Conservation (phyloP, 2,329 filamentous ascomycete species). For the Pyrenochaeta sp. region DNA sequence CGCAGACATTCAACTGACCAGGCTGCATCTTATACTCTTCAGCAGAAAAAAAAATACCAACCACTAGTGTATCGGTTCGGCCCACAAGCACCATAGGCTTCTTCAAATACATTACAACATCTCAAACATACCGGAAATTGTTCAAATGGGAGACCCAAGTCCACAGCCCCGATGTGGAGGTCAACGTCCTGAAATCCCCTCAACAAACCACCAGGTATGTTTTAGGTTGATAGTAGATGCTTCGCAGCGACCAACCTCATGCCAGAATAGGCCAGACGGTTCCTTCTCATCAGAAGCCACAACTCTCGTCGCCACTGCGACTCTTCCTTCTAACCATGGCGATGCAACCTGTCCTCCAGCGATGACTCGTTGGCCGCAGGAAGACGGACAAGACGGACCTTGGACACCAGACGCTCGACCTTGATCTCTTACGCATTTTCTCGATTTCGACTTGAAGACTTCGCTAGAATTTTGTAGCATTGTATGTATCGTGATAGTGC, state of each 20-base stretch:
- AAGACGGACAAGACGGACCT: slow-evolving; percentile 9
- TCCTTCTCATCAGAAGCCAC: neutral
- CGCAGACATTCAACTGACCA: neutral
- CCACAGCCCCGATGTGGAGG: slow-evolving; percentile 30
- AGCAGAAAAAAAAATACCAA: neutral
- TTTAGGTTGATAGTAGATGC: too few relatives aligned
- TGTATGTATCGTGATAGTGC: neutral
- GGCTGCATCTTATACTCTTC: neutral
- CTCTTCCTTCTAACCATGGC: neutral
- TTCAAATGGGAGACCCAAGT: slow-evolving; percentile 22
- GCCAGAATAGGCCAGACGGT: slow-evolving; percentile 5
- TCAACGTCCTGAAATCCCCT: neutral
- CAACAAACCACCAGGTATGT: slow-evolving; percentile 8
- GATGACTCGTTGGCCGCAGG: slow-evolving; percentile 25
- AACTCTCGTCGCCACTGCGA: neutral
- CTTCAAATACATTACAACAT: neutral
- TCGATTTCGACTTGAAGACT: too few relatives aligned
- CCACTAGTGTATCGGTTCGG: too few relatives aligned
- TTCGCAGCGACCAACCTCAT: slow-evolving; percentile 6
- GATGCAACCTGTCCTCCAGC: neutral
- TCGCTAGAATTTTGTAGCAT: neutral
- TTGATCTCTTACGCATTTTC: neutral
- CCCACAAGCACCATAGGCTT: neutral
- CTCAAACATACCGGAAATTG: neutral
- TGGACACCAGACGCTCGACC: slow-evolving; percentile 4